phyloP scores from a whole-genome alignment of 768 basidiomycete species.

The Mycena filopes region DNA sequence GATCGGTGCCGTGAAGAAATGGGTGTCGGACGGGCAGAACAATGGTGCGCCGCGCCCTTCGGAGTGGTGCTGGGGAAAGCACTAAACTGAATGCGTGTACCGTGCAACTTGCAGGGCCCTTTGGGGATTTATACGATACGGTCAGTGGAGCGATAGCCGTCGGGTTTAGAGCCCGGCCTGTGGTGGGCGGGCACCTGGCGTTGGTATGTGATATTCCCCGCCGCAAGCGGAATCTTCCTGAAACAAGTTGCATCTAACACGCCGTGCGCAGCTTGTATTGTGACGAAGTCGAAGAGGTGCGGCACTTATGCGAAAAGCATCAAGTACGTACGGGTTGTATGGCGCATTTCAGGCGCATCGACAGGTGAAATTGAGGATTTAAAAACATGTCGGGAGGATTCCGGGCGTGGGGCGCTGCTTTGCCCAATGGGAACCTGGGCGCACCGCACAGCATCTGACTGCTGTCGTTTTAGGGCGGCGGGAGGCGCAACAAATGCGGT shows the following conservation, averaged over 20 bases:
- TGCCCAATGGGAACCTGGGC: not conserved
- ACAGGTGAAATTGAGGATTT: not conserved
- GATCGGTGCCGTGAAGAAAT: conserved; percentile 60
- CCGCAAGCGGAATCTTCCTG: conserved; percentile 7
- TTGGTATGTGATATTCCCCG: conserved; percentile 46
- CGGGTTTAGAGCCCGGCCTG: conserved; percentile 66
- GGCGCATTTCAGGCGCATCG: conserved; percentile 2
- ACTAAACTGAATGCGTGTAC: not conserved
- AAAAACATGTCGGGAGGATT: not conserved
- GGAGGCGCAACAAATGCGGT: too few relatives aligned
- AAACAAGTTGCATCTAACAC: not conserved
- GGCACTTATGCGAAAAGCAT: not conserved
- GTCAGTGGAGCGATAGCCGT: conserved; percentile 53
- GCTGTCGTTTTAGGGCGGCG: too few relatives aligned
- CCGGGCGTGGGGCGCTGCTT: not conserved
- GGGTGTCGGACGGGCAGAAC: conserved; percentile 58
- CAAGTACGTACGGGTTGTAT: not conserved
- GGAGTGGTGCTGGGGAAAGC: not conserved
- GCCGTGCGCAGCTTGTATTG: conserved; percentile 16
- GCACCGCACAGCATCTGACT: not conserved
- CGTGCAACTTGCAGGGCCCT: conserved; percentile 32
- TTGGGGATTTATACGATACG: conserved; percentile 68
- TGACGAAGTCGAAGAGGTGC: conserved; percentile 2
- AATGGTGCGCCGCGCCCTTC: conserved; percentile 27
- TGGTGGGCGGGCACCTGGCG: conserved; percentile 65